A percentile compares a stretch with the other conserved stretches of the same genome.
phyloP scores from a whole-genome alignment of 495 filamentous ascomycete genomes.

The Aspergillus sclerotioniger region DNA sequence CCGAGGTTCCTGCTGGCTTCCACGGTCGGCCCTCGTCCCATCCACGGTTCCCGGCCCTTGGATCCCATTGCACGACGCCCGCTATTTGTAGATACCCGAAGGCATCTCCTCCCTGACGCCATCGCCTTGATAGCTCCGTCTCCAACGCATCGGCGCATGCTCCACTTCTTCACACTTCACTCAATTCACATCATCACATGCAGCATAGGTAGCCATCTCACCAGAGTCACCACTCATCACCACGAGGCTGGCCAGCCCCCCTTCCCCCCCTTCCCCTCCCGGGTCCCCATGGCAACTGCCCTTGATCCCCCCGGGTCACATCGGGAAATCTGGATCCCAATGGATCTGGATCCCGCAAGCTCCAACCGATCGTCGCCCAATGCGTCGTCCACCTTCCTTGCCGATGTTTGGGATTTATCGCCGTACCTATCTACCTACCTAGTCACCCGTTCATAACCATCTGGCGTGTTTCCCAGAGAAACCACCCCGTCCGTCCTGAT shows the following conservation, averaged over 20 bases:
- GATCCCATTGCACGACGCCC: no score
- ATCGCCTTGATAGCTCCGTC: not conserved
- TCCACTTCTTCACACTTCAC: not conserved
- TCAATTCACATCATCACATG: not conserved
- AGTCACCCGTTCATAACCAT: no score
- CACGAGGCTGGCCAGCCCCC: slow-evolving; percentile 19
- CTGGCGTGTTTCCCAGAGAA: no score
- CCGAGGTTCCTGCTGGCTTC: no score
- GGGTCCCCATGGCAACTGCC: slow-evolving; percentile 29
- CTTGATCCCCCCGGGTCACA: slow-evolving; percentile 22
- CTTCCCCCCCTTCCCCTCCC: slow-evolving; percentile 8
- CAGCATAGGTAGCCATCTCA: not conserved
- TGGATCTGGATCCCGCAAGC: slow-evolving; percentile 16
- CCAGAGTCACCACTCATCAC: slow-evolving; percentile 1
- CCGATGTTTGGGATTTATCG: not conserved
- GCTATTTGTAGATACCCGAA: not conserved
- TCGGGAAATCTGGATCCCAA: slow-evolving; percentile 21
- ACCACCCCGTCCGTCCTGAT: no score
- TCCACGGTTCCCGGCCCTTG: no score
- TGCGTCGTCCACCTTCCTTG: not conserved
- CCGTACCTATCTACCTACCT: no score
- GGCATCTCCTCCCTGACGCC: not conserved
- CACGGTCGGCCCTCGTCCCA: no score
- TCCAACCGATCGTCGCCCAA: slow-evolving; percentile 15
- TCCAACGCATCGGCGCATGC: not conserved